Evolutionary conservation across 2,329 filamentous ascomycete species (phyloP), one percentile per base, ranked within the genome.

Genomic region (Canariomyces notabilis): DNA sequence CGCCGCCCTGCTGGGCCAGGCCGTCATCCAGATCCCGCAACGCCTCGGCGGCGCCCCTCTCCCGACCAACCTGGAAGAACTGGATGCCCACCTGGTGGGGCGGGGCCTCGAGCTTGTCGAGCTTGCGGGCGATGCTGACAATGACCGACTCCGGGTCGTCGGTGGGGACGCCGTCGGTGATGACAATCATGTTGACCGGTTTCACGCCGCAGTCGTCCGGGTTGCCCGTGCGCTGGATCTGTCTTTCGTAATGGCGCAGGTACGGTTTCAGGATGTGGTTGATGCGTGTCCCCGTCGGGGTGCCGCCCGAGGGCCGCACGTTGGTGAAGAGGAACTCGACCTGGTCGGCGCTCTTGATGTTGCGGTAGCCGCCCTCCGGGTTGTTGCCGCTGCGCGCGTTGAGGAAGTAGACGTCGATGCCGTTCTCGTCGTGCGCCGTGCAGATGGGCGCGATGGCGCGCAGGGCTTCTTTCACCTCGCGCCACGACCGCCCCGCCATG

Each of bases 1-100:
- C 70, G 22, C 74, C 69, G 22, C 74, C 68, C 20, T 72, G 59
- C 34, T 76, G 71, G 2, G 67, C 70, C 29, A 93, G 67, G 3
- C 77, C 76, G 62, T 96, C 87, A 61, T 97, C 91, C 6, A 97
- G 73, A 37, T 82, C 74, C 56, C 77, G 70, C 32, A 97, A 71
- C 45, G 84, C 80, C 54, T 73, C 66, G 1, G 74, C 72, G 0
- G 90, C 91, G 0, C 66, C 70, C 1, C 68, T 61, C 56, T 95
- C 87, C 40, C 78, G 75, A 46, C 93, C 91, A 36, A 97, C 86
- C 67, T 96, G 91, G 72, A 97, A 95, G 71, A 97, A 97, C 64
- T 97, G 91, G 46, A 97, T 80, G 26, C 91, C 91, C 7, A 96
- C 73, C 69, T 97, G 93, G 73, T 86, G 86, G 1, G 82, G 75